Base-by-base conservation (phyloP, 148 eudicot species). In the Spergularia marina region DNA sequence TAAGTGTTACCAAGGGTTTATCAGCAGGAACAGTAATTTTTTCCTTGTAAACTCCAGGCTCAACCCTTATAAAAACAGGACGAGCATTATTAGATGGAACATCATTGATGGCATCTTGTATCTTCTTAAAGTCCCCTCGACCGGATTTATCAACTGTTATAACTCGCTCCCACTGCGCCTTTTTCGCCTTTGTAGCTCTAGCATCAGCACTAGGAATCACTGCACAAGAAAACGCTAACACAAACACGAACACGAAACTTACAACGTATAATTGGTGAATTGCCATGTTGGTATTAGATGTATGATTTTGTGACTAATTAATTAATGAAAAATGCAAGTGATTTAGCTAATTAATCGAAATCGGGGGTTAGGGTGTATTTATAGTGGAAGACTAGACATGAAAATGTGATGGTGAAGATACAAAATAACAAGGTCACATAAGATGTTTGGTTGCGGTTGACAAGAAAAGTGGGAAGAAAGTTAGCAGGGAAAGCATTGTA, bases 51-150 rank as follows among this genome's bases (percentile, higher is more conserved):
- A 76, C 20, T 21, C 86, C 86, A 5, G 86, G 82, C 67, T 81
- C 86, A 0, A 84, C 84, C 61, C 86, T 73, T 5, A 84, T 76
- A 53, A 84, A 84, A 55, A 81, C 64, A 12, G 75, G 80, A 36
- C 78, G 60, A 5, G 60, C 57, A 69, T 84, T 81, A 23, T 79
- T 79, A 30, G 82, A 70, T 2, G 86, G 80, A 17, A 84, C 70
- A 3, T 79, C 74, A 53, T 84, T 82, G 4, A 84, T 79, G 0
- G 86, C 86, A 59, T 81, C 86, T 54, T 84, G 84, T 68, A 84
- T 81, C 73, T 47, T 81, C 78, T 39, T 55, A 41, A 66, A 84
- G 23, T 53, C 59, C 6, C 86, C 84, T 21, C 64, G 73, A 5
- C 84, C 84, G 11, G 80, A 65, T 16, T 65, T 72, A 76, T 84